Evolutionary conservation across 2,329 filamentous ascomycete genomes (phyloP).

Genomic region (Davidsoniella australis): DNA sequence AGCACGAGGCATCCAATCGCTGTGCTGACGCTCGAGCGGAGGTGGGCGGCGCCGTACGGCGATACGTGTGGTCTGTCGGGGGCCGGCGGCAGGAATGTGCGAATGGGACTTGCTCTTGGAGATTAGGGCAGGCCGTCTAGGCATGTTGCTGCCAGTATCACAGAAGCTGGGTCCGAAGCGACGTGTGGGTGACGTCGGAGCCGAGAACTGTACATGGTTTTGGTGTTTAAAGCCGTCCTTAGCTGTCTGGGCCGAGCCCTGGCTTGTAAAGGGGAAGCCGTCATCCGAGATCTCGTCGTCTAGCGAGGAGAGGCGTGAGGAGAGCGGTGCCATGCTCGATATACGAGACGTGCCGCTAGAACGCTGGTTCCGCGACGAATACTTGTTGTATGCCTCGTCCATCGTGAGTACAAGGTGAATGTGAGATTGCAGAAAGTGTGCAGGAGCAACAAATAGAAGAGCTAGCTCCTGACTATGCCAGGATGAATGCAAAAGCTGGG

Average conservation of each 20-base stretch:
- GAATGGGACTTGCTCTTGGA: slow-evolving; percentile 48
- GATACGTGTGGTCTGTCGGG: slow-evolving; percentile 9
- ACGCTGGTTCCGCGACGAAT: slow-evolving; percentile 40
- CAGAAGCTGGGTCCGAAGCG: not conserved
- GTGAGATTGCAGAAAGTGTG: not conserved
- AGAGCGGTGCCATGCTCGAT: slow-evolving; percentile 46
- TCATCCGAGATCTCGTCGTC: slow-evolving; percentile 19
- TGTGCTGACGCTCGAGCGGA: slow-evolving; percentile 28
- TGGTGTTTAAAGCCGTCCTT: slow-evolving; percentile 28
- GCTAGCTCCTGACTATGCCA: not conserved
- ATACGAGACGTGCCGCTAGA: slow-evolving; percentile 40
- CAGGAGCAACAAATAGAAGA: not conserved
- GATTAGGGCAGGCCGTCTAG: slow-evolving; percentile 20
- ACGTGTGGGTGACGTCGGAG: slow-evolving; percentile 36
- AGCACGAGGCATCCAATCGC: slow-evolving; percentile 48
- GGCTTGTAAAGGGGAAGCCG: slow-evolving; percentile 2
- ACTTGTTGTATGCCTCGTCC: slow-evolving; percentile 45
- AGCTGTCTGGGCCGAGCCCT: not conserved
- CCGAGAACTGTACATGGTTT: slow-evolving; percentile 21
- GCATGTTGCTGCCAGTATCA: slow-evolving; percentile 18
- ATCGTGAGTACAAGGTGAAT: slow-evolving; percentile 20
- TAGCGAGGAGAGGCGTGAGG: slow-evolving; percentile 40
- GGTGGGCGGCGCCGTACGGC: slow-evolving; percentile 11
- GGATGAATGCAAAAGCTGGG: not conserved
- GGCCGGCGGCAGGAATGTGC: slow-evolving; percentile 25